Evolutionary conservation across 192 early-diverging fungal species (phyloP), one percentile per base, ranked within the genome.

Genomic region (Geranomyces michiganensis): DNA sequence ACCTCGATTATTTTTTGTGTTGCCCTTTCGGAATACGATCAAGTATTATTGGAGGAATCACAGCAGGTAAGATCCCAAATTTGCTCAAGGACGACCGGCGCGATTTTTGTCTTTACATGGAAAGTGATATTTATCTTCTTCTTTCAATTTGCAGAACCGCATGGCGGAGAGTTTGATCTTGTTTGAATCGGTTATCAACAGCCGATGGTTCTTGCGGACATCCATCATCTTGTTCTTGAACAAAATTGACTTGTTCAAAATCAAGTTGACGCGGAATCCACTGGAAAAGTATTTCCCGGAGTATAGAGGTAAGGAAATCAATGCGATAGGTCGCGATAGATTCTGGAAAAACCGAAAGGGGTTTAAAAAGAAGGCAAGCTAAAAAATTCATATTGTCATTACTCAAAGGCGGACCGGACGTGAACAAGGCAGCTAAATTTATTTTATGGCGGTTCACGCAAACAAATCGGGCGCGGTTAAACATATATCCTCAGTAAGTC

Each of bases 1-100:
- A 93, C 88, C 21, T 93, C 94, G 6, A 95, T 97, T 65, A 95
- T 97, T 26, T 97, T 97, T 76, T 95, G 93, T 72, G 91, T 94
- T 22, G 93, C 94, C 0, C 76, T 96, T 69, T 92, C 90, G 76
- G 94, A 96, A 84, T 97, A 95, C 80, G 93, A 97, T 77, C 95
- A 96, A 79, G 89, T 92, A 1, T 77, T 96, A 32, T 80, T 95
- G 13, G 95, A 97, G 60, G 95, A 97, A 32, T 56, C 66, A 27
- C 55, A 48, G 36, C 78, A 76, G 74, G 74, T 79, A 71, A n/a
- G n/a, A n/a, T n/a, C n/a, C n/a, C 12, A 61, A 49, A 47, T 47
- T n/a, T n/a, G 13, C 14, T 63, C 12, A 33, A 24, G 10, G 13
- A 19, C 12, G 12, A 12, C 24, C 27, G 24, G 10, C 56, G 17